Percentiles rank a stretch among this genome's conserved stretches.
Evolutionary conservation across 495 filamentous ascomycete genomes (phyloP).

Genomic region (Penicillium antarcticum): DNA sequence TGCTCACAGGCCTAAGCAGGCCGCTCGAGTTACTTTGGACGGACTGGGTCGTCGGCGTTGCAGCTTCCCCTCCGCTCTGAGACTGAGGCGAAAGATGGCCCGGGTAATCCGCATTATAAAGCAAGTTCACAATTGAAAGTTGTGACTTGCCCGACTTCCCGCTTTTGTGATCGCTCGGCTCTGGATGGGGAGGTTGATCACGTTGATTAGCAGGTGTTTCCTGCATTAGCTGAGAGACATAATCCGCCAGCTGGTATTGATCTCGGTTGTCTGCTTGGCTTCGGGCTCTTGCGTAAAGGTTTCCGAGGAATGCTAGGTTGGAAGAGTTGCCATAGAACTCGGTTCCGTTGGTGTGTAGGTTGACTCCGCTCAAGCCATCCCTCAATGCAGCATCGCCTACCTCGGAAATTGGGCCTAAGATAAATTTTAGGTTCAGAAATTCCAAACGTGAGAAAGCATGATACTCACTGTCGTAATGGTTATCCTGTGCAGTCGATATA

Average conservation of each 20-base stretch:
- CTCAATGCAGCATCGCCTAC: slow-evolving; percentile 18
- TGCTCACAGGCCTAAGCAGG: neutral
- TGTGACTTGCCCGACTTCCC: slow-evolving; percentile 7
- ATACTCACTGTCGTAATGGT: neutral
- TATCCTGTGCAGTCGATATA: neutral
- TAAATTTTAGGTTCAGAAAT: neutral
- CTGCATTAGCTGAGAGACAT: neutral
- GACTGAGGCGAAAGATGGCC: slow-evolving; percentile 9
- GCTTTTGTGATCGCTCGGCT: neutral
- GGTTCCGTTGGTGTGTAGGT: slow-evolving; percentile 27
- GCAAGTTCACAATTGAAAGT: slow-evolving; percentile 25
- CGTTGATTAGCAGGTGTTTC: too few species aligned
- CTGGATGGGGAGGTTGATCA: neutral
- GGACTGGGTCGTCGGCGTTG: neutral
- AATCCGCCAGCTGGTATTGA: neutral
- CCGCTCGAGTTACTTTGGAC: neutral
- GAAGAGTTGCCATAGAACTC: slow-evolving; percentile 28
- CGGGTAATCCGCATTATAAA: slow-evolving; percentile 21
- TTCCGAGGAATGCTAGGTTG: slow-evolving; percentile 23
- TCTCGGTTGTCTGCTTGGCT: slow-evolving; percentile 12
- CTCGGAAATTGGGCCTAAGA: slow-evolving; percentile 7
- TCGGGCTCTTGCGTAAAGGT: slow-evolving; percentile 19
- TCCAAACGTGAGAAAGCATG: too few species aligned
- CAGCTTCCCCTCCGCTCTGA: neutral
- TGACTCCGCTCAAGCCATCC: slow-evolving; percentile 22